These are phyloP conservation scores for Ciborinia camelliae DNA, from an alignment of 2,329 filamentous ascomycete species.

Conservation along the genomic window DNA sequence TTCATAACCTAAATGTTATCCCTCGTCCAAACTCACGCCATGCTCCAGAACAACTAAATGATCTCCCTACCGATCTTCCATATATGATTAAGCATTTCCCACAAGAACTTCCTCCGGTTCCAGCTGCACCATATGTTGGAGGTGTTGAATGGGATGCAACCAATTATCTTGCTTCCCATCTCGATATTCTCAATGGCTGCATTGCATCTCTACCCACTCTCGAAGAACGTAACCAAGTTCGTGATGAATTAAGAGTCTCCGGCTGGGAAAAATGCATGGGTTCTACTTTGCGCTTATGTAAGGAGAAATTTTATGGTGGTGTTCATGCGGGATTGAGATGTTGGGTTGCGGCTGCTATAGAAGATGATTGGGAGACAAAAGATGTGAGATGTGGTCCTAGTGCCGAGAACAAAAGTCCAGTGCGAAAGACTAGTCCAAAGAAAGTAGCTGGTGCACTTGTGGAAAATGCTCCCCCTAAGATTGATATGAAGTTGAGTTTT, in stretches of 20 bases:
- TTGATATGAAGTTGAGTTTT: constrained; percentile 36
- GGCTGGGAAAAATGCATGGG: constrained; percentile 92
- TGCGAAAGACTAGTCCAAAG: constrained; percentile 37
- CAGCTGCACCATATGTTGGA: constrained; percentile 91
- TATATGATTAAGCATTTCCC: constrained; percentile 77
- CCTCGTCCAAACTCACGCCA: constrained; percentile 50
- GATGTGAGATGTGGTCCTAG: constrained; percentile 73
- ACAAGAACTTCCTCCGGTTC: constrained; percentile 79
- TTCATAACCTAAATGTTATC: constrained; percentile 89
- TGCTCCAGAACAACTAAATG: constrained; percentile 31
- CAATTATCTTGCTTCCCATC: constrained; percentile 88
- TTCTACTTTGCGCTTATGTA: constrained; percentile 80
- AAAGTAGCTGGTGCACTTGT: constrained; percentile 16
- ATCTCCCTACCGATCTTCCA: constrained; percentile 44
- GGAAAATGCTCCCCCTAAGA: constrained; percentile 31
- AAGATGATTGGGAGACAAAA: constrained; percentile 83
- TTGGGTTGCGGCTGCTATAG: constrained; percentile 83
- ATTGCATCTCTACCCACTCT: constrained; percentile 72
- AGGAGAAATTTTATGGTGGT: constrained; percentile 93
- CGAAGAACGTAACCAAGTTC: constrained; percentile 70
- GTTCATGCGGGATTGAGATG: constrained; percentile 86
- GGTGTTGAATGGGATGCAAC: constrained; percentile 99
- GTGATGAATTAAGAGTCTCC: constrained; percentile 73
- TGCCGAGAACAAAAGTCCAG: constrained; percentile 43
- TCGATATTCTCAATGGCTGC: constrained; percentile 90